Evolutionary conservation across 768 basidiomycete genomes (phyloP), one percentile per base, ranked within the genome.

Genomic region (Dacryopinax primogenitus): DNA sequence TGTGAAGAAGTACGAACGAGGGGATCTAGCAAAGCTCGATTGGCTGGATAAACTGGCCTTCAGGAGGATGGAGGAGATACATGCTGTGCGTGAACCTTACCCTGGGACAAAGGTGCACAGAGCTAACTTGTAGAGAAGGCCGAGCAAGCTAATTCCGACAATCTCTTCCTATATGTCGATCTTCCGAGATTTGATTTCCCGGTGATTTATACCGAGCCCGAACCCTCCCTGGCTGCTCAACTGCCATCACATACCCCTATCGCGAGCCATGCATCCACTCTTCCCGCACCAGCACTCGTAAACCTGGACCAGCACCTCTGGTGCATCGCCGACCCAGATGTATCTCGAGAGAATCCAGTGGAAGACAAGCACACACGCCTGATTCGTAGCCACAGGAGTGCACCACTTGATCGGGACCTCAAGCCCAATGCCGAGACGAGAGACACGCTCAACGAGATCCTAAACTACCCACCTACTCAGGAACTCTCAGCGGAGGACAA

Each of bases 151-250:
- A 94, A 92, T 74, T 95, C 93, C 0, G 86, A 93, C 66, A 90
- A 92, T 70, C 79, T 98, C n/a, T 98, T 90, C 74, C 82, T 98
- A 12, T 98, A 98, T 74, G 86, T 98, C 45, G 96, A 98, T 77
- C 74, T 98, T 28, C 96, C 94, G 0, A 84, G 92, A 35, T 99
- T 98, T 72, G 95, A 98, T 73, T 97, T 97, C 72, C 96, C 96
- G 0, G 88, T 99, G 21, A 86, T 98, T 64, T 99, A 89, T 74
- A 90, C 87, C 68, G 95, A 99, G 77, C 84, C 88, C 9, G 90
- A 62, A 23, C 16, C 41, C 34, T 32, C 45, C 51, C 16, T 64
- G 66, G 32, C 64, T 41, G 63, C 65, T 18, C 37, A 66, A 47
- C 66, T 71, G 12, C 74, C 82, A 0, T 76, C 81, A 76, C 1